Percentiles rank a stretch among this genome's conserved stretches.
phyloP scores from a whole-genome alignment of 2,329 filamentous ascomycete genomes.

The Davidsoniella eucalypti region DNA sequence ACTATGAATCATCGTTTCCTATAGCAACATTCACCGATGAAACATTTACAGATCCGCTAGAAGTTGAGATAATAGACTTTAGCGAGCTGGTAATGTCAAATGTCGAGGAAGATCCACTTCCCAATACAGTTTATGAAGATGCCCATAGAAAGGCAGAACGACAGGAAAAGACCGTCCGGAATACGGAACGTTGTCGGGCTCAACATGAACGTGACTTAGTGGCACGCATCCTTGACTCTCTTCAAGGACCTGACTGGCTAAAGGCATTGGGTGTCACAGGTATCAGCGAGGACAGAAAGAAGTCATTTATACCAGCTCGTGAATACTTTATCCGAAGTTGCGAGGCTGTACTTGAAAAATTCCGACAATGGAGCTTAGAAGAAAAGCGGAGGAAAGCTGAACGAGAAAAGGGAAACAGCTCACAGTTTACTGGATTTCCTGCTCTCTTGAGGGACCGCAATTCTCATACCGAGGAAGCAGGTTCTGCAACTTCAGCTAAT shows the following conservation, averaged over 20 bases:
- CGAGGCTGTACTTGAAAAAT: slow-evolving; percentile 68
- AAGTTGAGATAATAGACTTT: slow-evolving; percentile 41
- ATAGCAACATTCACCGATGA: slow-evolving; percentile 27
- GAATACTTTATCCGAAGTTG: slow-evolving; percentile 75
- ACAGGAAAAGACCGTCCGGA: slow-evolving; percentile 44
- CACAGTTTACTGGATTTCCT: slow-evolving; percentile 2
- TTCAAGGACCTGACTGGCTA: slow-evolving; percentile 86
- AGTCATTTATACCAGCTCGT: slow-evolving; percentile 71
- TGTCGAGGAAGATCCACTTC: slow-evolving; percentile 34
- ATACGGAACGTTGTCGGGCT: slow-evolving; percentile 46
- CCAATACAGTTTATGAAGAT: slow-evolving; percentile 36
- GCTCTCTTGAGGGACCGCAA: slow-evolving; percentile 15
- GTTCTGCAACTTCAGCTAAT: slow-evolving; percentile 17
- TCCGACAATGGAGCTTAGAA: slow-evolving; percentile 71
- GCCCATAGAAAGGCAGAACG: slow-evolving; percentile 43
- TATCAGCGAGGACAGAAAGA: slow-evolving; percentile 71
- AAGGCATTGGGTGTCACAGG: slow-evolving; percentile 78
- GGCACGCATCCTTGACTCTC: slow-evolving; percentile 54
- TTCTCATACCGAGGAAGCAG: slow-evolving; percentile 16
- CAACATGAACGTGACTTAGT: slow-evolving; percentile 53
- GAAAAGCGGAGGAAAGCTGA: slow-evolving; percentile 70
- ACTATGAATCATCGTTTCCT: not conserved
- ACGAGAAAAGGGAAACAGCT: slow-evolving; percentile 41
- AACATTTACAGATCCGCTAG: slow-evolving; percentile 38
- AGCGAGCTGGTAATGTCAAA: slow-evolving; percentile 33